phyloP scores from a whole-genome alignment of 225 moss, liverwort and hornwort genomes.

The Pseudoscleropodium purum region DNA sequence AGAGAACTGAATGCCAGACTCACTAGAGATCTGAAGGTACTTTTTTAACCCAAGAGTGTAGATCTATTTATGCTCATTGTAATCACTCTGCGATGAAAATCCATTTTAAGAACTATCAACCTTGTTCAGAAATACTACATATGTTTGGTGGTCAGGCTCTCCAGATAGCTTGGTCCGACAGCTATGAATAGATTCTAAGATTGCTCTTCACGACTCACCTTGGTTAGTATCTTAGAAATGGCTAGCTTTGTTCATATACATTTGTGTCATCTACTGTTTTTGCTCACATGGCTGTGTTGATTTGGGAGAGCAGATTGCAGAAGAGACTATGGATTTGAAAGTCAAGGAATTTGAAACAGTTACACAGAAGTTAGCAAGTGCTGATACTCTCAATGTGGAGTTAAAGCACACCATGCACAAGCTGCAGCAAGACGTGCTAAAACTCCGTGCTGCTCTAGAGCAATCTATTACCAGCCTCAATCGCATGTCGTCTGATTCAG shows the following conservation, averaged over 20 bases:
- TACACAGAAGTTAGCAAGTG: conserved; percentile 43
- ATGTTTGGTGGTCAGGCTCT: not conserved
- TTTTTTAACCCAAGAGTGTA: not conserved
- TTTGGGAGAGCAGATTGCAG: conserved; percentile 45
- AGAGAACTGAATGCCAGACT: conserved; percentile 57
- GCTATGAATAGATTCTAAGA: not conserved
- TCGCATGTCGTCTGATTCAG: conserved; percentile 90
- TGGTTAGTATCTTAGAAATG: not conserved
- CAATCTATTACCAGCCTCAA: conserved; percentile 93
- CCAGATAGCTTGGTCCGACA: not conserved
- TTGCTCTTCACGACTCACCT: not conserved
- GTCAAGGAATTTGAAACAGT: conserved; percentile 47
- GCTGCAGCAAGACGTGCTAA: conserved; percentile 76
- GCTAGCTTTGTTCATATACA: not conserved
- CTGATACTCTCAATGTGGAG: conserved; percentile 45
- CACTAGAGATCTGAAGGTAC: conserved; percentile 61
- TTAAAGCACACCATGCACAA: conserved; percentile 49
- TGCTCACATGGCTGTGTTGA: not conserved
- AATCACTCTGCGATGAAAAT: not conserved
- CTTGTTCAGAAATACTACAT: not conserved
- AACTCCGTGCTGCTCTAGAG: conserved; percentile 82
- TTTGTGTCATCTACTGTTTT: not conserved
- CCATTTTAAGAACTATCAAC: not conserved
- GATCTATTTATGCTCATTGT: not conserved
- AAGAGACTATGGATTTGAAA: conserved; percentile 59